Conservation (phyloP, 2,329 filamentous ascomycete species). For the Cercospora zeina region DNA sequence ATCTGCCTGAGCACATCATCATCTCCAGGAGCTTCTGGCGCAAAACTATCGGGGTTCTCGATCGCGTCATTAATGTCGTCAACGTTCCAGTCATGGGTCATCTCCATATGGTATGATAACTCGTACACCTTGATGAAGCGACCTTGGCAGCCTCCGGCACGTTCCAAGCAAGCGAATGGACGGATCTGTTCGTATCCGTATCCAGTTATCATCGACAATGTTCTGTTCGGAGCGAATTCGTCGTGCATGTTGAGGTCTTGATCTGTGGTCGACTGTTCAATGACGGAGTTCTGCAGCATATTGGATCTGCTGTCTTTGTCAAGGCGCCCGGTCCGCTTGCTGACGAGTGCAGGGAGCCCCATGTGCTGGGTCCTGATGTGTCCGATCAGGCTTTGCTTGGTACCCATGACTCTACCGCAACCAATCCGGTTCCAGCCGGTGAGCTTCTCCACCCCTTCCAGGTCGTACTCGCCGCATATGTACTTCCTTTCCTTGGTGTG, state of each 20-base stretch:
- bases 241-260: conserved; percentile 25
- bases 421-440: conserved; percentile 63
- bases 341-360: conserved; percentile 47
- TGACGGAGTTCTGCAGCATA: neutral
- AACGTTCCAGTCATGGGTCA: conserved; percentile 45
- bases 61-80: conserved; percentile 45
- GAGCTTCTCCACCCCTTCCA: conserved; percentile 59
- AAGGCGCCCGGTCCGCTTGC: conserved; percentile 17
- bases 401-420: conserved; percentile 73
- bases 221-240: conserved; percentile 14
- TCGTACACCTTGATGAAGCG: conserved; percentile 61
- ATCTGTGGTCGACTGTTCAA: conserved; percentile 6
- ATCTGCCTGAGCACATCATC: conserved; percentile 9
- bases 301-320: conserved; percentile 9
- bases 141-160: conserved; percentile 49
- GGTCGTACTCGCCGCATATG: conserved; percentile 71
- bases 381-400: conserved; percentile 76
- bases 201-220: conserved; percentile 53
- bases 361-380: conserved; percentile 83
- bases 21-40: conserved; percentile 1
- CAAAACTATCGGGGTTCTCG: conserved; percentile 18
- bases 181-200: conserved; percentile 55
- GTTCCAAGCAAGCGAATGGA: conserved; percentile 54
- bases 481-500: conserved; percentile 74
- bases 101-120: conserved; percentile 57